These are phyloP conservation scores for Colletotrichum liriopes DNA, from an alignment of 2,329 filamentous ascomycete genomes.

Conservation along the genomic window DNA sequence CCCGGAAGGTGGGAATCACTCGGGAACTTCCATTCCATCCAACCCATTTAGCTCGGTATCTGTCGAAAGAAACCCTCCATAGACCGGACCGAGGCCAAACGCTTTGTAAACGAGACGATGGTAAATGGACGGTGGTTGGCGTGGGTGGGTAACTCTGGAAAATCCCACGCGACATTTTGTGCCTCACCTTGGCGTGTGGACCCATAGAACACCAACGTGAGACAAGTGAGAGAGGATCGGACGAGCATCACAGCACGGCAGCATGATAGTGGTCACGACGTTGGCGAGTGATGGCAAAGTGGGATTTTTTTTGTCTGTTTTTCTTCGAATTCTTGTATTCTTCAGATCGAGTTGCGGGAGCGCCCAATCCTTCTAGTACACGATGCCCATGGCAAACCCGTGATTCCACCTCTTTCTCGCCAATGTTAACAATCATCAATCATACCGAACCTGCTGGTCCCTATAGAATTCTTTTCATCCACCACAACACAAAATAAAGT, in stretches of 20 bases:
- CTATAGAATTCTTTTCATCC: slow-evolving; percentile 40
- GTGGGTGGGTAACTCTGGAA: slow-evolving; percentile 12
- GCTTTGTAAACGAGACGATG: slow-evolving; percentile 12
- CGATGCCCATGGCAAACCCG: slow-evolving; percentile 13
- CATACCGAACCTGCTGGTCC: slow-evolving; percentile 39
- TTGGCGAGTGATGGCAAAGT: not conserved
- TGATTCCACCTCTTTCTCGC: slow-evolving; percentile 31
- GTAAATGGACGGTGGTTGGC: not conserved
- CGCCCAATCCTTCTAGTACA: slow-evolving; percentile 40
- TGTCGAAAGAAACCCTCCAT: not conserved
- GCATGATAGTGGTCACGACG: not conserved
- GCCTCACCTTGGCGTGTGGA: slow-evolving; percentile 18
- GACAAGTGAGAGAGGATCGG: not conserved
- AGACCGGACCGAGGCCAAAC: slow-evolving; percentile 6
- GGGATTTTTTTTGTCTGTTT: not conserved
- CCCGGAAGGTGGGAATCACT: not conserved
- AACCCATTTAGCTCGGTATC: not conserved
- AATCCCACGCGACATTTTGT: slow-evolving; percentile 33
- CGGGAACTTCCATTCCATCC: not conserved
- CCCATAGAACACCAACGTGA: not conserved
- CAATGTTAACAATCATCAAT: slow-evolving; percentile 39
- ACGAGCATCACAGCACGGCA: not conserved
- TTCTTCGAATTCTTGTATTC: slow-evolving; percentile 21
- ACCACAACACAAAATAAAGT: slow-evolving; percentile 14
- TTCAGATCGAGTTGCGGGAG: slow-evolving; percentile 38